These are phyloP conservation scores for Paecilomyces formosus DNA, from an alignment of 2,329 filamentous ascomycete genomes.

Conservation along the genomic window DNA sequence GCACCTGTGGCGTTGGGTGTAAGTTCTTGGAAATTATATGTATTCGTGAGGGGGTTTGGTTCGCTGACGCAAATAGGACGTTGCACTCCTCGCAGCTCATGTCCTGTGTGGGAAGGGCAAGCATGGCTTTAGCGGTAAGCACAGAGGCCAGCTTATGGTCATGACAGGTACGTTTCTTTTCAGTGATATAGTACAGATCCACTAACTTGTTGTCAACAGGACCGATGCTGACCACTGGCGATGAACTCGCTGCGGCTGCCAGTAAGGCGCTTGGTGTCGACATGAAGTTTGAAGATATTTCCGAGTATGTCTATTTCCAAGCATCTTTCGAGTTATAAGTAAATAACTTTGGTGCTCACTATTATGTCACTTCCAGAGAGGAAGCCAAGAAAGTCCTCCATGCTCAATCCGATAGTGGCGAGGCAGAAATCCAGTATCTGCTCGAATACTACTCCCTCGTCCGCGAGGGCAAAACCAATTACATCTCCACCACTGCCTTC, in stretches of 20 bases:
- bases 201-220: conserved; percentile 19
- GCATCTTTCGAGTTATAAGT: too few species aligned
- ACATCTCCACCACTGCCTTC: conserved; percentile 45
- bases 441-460: conserved; percentile 49
- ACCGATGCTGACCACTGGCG: conserved; percentile 40
- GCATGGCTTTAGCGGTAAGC: conserved; percentile 43
- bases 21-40: conserved; percentile 8
- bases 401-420: conserved; percentile 27
- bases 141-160: conserved; percentile 47
- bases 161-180: conserved; percentile 33
- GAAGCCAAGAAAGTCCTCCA: conserved; percentile 31
- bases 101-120: conserved; percentile 42
- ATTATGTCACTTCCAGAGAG: conserved; percentile 5
- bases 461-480: conserved; percentile 48
- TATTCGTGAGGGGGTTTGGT: not conserved
- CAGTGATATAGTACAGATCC: not conserved
- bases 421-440: conserved; percentile 41
- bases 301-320: conserved; percentile 24
- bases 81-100: conserved; percentile 43
- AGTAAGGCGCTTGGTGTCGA: conserved; percentile 36
- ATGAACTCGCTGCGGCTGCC: conserved; percentile 41
- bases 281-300: conserved; percentile 42
- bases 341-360: not conserved
- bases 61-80: conserved; percentile 26
- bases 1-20: conserved; percentile 44